Conservation (phyloP, 176 grass and related monocot genomes). For the Oropetium thomaeum region DNA sequence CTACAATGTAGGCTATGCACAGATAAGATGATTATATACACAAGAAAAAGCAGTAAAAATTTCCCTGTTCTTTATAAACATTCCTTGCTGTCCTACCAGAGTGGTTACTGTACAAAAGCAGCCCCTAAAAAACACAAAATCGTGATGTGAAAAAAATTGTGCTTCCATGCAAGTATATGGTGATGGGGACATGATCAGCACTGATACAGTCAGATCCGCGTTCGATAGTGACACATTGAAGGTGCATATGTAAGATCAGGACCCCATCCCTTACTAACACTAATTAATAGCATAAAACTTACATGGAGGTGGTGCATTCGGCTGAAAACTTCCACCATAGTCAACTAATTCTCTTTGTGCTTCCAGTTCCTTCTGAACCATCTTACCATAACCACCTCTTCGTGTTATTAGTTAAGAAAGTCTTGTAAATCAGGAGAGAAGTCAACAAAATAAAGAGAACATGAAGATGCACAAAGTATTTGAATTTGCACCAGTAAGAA, state of each 20-base stretch:
- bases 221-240: no score
- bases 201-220: no score
- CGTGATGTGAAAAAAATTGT: background rate
- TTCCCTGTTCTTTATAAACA: background rate
- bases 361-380: slow-evolving; percentile 96
- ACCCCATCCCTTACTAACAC: no score
- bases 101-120: background rate
- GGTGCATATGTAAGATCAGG: no score
- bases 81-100: background rate
- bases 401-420: slow-evolving; percentile 56
- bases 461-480: slow-evolving; percentile 15
- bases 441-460: background rate
- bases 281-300: slow-evolving; percentile 24
- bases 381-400: slow-evolving; percentile 94
- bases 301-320: slow-evolving; percentile 48
- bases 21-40: background rate
- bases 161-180: background rate
- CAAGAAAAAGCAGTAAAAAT: background rate
- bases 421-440: background rate
- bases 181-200: no score
- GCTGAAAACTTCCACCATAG: slow-evolving; percentile 68
- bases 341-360: slow-evolving; percentile 90
- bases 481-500: background rate
- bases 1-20: background rate
- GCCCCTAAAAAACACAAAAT: background rate